phyloP scores from a whole-genome alignment of 768 basidiomycete genomes.

The Hypholoma fasciculare region DNA sequence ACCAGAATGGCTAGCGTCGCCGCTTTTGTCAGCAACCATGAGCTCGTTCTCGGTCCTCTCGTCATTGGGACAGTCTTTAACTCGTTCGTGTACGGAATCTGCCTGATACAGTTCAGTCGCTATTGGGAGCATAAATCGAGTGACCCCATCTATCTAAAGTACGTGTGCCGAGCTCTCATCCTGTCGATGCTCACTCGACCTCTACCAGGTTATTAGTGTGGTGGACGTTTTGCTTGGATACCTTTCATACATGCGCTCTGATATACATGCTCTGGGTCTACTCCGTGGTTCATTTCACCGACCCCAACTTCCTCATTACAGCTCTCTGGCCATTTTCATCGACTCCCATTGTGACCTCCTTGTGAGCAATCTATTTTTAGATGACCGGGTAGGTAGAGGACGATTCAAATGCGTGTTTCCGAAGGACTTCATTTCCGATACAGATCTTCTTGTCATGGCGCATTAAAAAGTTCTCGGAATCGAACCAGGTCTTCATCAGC shows the following conservation, averaged over 20 bases:
- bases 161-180: neutral
- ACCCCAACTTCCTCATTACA: constrained; percentile 17
- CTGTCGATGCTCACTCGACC: neutral
- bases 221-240: constrained; percentile 28
- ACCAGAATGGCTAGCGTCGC: neutral
- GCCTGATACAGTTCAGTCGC: constrained; percentile 18
- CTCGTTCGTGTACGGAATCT: constrained; percentile 23
- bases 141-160: constrained; percentile 16
- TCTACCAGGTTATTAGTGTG: constrained; percentile 20
- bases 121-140: constrained; percentile 19
- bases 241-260: constrained; percentile 24
- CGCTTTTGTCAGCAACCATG: neutral
- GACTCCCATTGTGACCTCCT: constrained; percentile 26
- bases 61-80: constrained; percentile 22
- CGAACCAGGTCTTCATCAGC: constrained; percentile 18
- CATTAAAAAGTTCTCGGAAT: constrained; percentile 23
- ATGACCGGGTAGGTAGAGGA: neutral
- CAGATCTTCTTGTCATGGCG: constrained; percentile 32
- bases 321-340: constrained; percentile 27
- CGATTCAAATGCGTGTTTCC: neutral
- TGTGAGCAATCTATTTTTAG: constrained; percentile 16
- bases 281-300: constrained; percentile 23
- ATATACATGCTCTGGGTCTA: constrained; percentile 29
- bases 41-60: constrained; percentile 22
- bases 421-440: constrained; percentile 30